Conservation (phyloP, 1,284 basidiomycete species). For the Rhodotorula sp. region DNA sequence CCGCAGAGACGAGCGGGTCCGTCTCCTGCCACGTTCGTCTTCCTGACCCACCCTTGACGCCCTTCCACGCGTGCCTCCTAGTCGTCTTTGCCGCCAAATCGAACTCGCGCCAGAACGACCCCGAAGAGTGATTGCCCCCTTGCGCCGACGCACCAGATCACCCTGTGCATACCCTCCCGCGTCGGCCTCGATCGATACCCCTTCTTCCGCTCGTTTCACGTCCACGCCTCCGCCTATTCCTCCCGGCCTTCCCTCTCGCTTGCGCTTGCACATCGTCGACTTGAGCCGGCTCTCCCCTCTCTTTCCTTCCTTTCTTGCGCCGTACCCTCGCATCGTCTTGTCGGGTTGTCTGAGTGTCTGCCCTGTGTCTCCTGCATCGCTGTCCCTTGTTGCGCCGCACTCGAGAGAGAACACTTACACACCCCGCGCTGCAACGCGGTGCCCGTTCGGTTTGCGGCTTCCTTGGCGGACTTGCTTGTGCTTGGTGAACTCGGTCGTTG, state of each 20-base stretch:
- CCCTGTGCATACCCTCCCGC: background rate
- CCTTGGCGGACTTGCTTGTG: background rate
- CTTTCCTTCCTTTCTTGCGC: background rate
- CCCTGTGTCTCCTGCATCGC: background rate
- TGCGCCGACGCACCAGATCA: no score
- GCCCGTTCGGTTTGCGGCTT: background rate
- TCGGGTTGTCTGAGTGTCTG: background rate
- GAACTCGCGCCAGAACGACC: slow-evolving; percentile 22
- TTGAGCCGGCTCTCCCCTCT: background rate
- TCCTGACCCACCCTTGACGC: no score
- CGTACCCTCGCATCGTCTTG: background rate
- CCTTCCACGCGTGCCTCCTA: background rate
- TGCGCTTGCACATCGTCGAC: background rate
- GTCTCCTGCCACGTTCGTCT: background rate
- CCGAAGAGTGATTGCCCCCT: background rate
- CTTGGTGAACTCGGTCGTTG: background rate
- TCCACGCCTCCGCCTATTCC: background rate
- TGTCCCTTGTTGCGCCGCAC: background rate
- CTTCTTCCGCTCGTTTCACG: background rate
- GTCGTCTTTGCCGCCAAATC: slow-evolving; percentile 26
- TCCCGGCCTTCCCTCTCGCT: background rate
- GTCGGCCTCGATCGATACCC: background rate
- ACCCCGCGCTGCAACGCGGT: no score
- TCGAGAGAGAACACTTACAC: background rate
- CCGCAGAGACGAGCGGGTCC: slow-evolving; percentile 17